Conservation (phyloP, 768 basidiomycete species). For the Mycena kentingensis region DNA sequence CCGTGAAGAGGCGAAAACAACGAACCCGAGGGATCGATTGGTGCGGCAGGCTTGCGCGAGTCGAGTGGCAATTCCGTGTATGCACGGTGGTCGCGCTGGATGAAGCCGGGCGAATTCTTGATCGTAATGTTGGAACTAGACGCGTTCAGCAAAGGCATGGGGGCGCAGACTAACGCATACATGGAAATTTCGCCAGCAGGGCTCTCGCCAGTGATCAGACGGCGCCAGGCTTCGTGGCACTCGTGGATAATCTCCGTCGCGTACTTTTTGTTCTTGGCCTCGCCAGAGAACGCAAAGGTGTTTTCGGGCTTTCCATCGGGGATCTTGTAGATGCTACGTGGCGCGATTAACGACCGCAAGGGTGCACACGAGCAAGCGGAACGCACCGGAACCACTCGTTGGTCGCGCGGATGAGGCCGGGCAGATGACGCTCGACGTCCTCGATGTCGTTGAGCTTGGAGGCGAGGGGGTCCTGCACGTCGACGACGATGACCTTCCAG, state of each 20-base stretch:
- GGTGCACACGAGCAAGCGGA: too few species aligned
- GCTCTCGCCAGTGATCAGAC: constrained; percentile 79
- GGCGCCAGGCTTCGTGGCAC: constrained; percentile 98
- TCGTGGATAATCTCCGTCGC: constrained; percentile 99
- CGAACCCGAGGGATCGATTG: constrained; percentile 89
- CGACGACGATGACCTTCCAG: constrained; percentile 84
- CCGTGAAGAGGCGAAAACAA: constrained; percentile 13
- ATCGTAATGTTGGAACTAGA: constrained; percentile 79
- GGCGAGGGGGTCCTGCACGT: constrained; percentile 76
- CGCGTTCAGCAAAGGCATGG: constrained; percentile 4
- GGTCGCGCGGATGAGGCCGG: constrained; percentile 74
- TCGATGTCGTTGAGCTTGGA: constrained; percentile 77
- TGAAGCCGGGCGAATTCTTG: constrained; percentile 71
- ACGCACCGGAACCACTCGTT: constrained; percentile 80
- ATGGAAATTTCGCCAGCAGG: constrained; percentile 83
- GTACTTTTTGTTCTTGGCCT: constrained; percentile 99
- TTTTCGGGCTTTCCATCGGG: constrained; percentile 97
- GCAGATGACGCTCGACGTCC: constrained; percentile 80
- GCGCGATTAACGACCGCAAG: too few species aligned
- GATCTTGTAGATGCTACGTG: constrained; percentile 97
- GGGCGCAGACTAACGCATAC: constrained; percentile 48
- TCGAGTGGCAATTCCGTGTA: constrained; percentile 74
- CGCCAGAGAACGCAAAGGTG: constrained; percentile 98
- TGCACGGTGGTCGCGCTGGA: constrained; percentile 58
- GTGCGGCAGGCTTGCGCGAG: constrained; percentile 81